A percentile compares a stretch with the other conserved stretches of the same genome.
Conservation (phyloP, 1,284 basidiomycete species). For the Mycosarcoma maydis region DNA sequence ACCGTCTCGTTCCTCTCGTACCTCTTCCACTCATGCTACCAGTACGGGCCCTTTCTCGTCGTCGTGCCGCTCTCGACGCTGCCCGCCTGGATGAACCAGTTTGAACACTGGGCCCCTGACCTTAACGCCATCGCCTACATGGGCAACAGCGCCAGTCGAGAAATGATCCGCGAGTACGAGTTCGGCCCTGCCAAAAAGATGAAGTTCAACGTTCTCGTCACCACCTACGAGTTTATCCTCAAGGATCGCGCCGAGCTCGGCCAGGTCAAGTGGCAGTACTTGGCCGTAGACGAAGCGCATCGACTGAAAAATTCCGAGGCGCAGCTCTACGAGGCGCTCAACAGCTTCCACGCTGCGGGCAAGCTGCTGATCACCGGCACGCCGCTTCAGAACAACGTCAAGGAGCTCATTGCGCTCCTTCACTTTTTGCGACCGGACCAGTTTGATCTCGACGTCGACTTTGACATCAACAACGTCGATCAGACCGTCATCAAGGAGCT, state of each 20-base stretch:
- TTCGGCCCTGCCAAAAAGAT: constrained; percentile 81
- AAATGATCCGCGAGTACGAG: constrained; percentile 83
- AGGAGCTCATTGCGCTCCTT: constrained; percentile 94
- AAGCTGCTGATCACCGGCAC: constrained; percentile 98
- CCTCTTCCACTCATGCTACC: constrained; percentile 90
- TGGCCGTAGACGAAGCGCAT: constrained; percentile 99
- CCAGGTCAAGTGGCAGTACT: constrained; percentile 96
- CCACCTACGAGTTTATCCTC: constrained; percentile 99
- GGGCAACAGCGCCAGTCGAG: constrained; percentile 86
- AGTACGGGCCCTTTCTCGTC: constrained; percentile 94
- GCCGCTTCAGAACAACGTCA: constrained; percentile 98
- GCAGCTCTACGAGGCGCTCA: constrained; percentile 93
- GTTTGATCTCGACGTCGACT: constrained; percentile 83
- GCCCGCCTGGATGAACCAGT: constrained; percentile 98
- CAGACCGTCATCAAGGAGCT: constrained; percentile 78
- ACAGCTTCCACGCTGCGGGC: constrained; percentile 86
- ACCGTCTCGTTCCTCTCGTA: constrained; percentile 96
- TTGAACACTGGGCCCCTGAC: constrained; percentile 93
- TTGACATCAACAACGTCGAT: constrained; percentile 76
- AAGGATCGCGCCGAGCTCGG: constrained; percentile 90
- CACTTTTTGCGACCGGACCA: constrained; percentile 99
- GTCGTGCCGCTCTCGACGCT: constrained; percentile 98
- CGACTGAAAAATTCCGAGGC: constrained; percentile 97
- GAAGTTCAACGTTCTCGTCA: constrained; percentile 93
- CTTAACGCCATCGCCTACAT: constrained; percentile 90